A percentile compares a stretch with the other conserved stretches of the same genome.
Conservation (phyloP, 2,329 filamentous ascomycete species). For the Lasiodiplodia sp. region DNA sequence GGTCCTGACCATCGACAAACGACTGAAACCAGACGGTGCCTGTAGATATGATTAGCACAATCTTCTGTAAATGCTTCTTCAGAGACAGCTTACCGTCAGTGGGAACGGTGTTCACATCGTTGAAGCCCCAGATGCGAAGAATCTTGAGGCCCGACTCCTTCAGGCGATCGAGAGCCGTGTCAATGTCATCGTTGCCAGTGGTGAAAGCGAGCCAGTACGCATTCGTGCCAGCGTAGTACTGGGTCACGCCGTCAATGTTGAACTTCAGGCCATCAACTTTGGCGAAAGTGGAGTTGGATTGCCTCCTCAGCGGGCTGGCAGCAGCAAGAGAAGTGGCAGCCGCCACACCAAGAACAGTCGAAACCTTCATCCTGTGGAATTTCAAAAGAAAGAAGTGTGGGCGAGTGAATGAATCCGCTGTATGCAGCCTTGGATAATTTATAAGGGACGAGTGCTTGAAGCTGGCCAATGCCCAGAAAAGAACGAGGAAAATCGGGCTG, state of each 20-base stretch:
- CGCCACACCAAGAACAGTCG: constrained; percentile 34
- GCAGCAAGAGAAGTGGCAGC: constrained; percentile 32
- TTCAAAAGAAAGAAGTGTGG: neutral
- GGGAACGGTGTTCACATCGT: constrained; percentile 57
- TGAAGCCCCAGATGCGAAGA: constrained; percentile 69
- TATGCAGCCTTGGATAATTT: constrained; percentile 9
- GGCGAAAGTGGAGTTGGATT: constrained; percentile 37
- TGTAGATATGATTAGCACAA: neutral
- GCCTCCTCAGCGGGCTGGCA: constrained; percentile 23
- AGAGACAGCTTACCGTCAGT: constrained; percentile 33
- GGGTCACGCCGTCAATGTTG: constrained; percentile 45
- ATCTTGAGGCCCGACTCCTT: constrained; percentile 62
- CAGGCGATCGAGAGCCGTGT: constrained; percentile 57
- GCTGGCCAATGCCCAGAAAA: neutral
- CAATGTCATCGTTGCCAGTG: constrained; percentile 62
- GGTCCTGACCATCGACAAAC: constrained; percentile 55
- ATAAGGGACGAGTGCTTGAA: constrained; percentile 8
- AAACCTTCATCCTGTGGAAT: constrained; percentile 37
- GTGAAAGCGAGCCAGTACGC: constrained; percentile 64
- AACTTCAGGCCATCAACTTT: constrained; percentile 42
- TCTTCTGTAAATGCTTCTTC: neutral
- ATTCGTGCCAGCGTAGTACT: constrained; percentile 62
- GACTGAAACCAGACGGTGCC: constrained; percentile 63
- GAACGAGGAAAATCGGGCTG: neutral
- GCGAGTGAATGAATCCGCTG: neutral